phyloP scores from a whole-genome alignment of 805 yeast species.

The Metschnikowia aberdeeniae region DNA sequence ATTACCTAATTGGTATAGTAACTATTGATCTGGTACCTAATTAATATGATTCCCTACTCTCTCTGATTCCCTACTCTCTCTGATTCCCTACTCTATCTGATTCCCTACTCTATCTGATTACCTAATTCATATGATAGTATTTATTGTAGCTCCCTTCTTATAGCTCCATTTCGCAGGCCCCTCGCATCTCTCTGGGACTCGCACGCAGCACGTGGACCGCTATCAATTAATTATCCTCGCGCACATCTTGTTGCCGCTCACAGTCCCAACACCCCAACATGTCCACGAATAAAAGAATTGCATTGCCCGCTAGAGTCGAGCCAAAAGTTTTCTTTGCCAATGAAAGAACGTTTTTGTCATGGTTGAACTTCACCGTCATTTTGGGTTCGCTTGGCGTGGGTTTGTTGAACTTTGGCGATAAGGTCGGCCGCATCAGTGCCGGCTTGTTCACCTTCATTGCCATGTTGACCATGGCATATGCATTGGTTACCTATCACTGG shows the following conservation, averaged over 20 bases:
- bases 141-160: no score
- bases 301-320: slow-evolving; percentile 96
- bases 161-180: no score
- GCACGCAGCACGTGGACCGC: slow-evolving; percentile 6
- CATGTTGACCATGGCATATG: slow-evolving; percentile 96
- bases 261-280: slow-evolving; percentile 4
- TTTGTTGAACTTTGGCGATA: slow-evolving; percentile 91
- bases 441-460: slow-evolving; percentile 93
- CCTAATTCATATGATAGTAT: no score
- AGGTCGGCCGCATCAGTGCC: slow-evolving; percentile 87
- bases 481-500: slow-evolving; percentile 96
- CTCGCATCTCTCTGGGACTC: neutral
- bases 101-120: no score
- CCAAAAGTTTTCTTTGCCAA: slow-evolving; percentile 99
- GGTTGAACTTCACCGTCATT: slow-evolving; percentile 98
- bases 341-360: slow-evolving; percentile 95
- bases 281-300: slow-evolving; percentile 70
- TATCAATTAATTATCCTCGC: slow-evolving; percentile 6
- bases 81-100: no score
- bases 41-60: no score
- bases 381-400: slow-evolving; percentile 97
- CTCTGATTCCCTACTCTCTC: no score
- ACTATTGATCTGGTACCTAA: no score
- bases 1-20: no score
- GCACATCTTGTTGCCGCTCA: neutral